Percentiles rank a stretch among this genome's conserved stretches.
These are phyloP conservation scores for Metschnikowia vanudenii DNA, from an alignment of 805 yeast genomes.

Conservation along the genomic window DNA sequence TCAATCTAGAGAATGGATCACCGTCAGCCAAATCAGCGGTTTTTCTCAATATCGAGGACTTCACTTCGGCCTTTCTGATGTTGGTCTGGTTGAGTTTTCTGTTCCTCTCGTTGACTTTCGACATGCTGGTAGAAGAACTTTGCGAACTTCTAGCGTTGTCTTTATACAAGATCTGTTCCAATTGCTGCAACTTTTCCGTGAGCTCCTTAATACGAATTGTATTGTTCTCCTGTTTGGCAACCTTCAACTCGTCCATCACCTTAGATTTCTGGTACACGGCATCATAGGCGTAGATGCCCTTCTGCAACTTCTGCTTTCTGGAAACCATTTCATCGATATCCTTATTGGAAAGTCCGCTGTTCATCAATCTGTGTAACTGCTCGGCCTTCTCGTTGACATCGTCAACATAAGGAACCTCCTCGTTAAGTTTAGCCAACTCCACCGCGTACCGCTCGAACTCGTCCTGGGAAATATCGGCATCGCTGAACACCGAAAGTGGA, in stretches of 20 bases:
- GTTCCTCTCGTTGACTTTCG: slow-evolving; percentile 80
- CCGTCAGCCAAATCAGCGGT: slow-evolving; percentile 44
- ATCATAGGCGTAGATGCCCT: slow-evolving; percentile 50
- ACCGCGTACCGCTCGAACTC: slow-evolving; percentile 72
- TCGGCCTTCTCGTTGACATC: slow-evolving; percentile 63
- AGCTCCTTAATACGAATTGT: slow-evolving; percentile 27
- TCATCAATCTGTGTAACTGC: slow-evolving; percentile 61
- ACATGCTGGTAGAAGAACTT: slow-evolving; percentile 47
- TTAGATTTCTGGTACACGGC: slow-evolving; percentile 74
- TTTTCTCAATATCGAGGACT: slow-evolving; percentile 55
- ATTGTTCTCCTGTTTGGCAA: slow-evolving; percentile 63
- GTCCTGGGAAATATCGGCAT: slow-evolving; percentile 62
- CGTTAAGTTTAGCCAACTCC: slow-evolving; percentile 57
- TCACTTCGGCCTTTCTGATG: slow-evolving; percentile 75
- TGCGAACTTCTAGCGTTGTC: slow-evolving; percentile 32
- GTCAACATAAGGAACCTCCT: slow-evolving; percentile 59
- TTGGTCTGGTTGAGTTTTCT: slow-evolving; percentile 74
- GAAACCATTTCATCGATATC: slow-evolving; percentile 79
- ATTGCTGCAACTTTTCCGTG: slow-evolving; percentile 38
- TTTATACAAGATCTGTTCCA: slow-evolving; percentile 47
- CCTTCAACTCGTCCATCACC: slow-evolving; percentile 68
- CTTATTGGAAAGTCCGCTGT: slow-evolving; percentile 63
- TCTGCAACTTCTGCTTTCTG: slow-evolving; percentile 57
- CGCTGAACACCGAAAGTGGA: slow-evolving; percentile 78
- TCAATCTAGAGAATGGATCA: slow-evolving; percentile 88